Evolutionary conservation across 306 rosid genomes (phyloP).

Genomic region (Benincasa hispida): DNA sequence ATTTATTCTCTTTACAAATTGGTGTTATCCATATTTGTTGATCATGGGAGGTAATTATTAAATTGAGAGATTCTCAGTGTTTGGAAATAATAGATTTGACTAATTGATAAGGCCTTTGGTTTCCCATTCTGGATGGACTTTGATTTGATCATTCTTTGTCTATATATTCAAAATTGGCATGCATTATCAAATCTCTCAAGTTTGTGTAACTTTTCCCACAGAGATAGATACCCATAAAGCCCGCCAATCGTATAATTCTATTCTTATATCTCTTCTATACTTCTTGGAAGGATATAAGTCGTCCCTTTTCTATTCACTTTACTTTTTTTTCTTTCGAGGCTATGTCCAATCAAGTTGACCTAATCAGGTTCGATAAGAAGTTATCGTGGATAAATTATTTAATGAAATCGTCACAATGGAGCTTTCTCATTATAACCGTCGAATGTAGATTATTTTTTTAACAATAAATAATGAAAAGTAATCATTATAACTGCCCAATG

Average conservation of each 20-base stretch:
- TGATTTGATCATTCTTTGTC: neutral
- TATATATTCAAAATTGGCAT: neutral
- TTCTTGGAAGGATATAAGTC: neutral
- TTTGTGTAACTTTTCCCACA: neutral
- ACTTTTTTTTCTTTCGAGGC: neutral
- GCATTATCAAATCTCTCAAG: neutral
- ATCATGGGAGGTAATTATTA: neutral
- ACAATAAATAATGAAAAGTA: too few species aligned
- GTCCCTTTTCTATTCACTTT: neutral
- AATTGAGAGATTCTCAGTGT: neutral
- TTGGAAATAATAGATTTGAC: neutral
- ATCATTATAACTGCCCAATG: too few species aligned
- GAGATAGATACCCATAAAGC: neutral
- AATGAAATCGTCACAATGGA: too few species aligned
- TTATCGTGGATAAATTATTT: neutral
- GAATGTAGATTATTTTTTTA: too few species aligned
- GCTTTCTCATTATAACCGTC: too few species aligned
- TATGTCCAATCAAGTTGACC: neutral
- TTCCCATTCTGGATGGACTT: neutral
- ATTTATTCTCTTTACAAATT: neutral
- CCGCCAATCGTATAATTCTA: neutral
- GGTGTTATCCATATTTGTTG: neutral
- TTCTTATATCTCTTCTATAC: neutral
- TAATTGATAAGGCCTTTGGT: neutral
- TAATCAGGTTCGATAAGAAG: neutral